Percentiles rank a stretch among this genome's conserved stretches.
Evolutionary conservation across 345 rosid species (phyloP).

Genomic region (Syzygium aromaticum): DNA sequence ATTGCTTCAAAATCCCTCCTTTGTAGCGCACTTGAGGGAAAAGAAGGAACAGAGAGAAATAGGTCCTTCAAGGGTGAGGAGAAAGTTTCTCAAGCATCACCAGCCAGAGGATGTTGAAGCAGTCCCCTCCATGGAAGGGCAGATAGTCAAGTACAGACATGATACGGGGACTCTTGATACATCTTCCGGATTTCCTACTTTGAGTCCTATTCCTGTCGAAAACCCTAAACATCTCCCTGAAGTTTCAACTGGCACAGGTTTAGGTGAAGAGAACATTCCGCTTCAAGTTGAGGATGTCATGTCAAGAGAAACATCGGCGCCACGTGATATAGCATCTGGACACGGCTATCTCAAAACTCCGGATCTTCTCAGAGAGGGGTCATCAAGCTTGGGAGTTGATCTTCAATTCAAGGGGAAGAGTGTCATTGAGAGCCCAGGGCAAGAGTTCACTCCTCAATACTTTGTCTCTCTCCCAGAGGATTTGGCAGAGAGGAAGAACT

Average conservation of each 20-base stretch:
- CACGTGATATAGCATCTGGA: conserved; percentile 4
- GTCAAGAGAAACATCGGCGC: not conserved
- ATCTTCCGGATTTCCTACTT: conserved; percentile 11
- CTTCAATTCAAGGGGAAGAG: conserved; percentile 32
- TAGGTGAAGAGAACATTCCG: conserved; percentile 15
- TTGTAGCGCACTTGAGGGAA: conserved; percentile 38
- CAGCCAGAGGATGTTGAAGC: conserved; percentile 21
- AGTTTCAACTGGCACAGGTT: conserved; percentile 9
- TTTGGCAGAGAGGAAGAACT: conserved; percentile 15
- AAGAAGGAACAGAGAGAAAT: conserved; percentile 41
- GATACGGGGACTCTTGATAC: conserved; percentile 15
- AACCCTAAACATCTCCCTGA: conserved; percentile 22
- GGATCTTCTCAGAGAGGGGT: conserved; percentile 19
- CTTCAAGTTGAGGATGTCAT: conserved; percentile 20
- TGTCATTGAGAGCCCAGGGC: conserved; percentile 20
- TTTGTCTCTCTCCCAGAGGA: conserved; percentile 47
- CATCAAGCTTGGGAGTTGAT: conserved; percentile 20
- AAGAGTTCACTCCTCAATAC: conserved; percentile 32
- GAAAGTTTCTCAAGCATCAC: conserved; percentile 56
- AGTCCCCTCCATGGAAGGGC: conserved; percentile 31
- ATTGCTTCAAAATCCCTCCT: conserved; percentile 49
- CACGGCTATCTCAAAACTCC: conserved; percentile 6
- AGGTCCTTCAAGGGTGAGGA: conserved; percentile 35
- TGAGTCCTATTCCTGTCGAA: conserved; percentile 12
- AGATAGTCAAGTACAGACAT: conserved; percentile 34